phyloP scores from a whole-genome alignment of 202 grass and related monocot genomes.

The Zizania palustris region DNA sequence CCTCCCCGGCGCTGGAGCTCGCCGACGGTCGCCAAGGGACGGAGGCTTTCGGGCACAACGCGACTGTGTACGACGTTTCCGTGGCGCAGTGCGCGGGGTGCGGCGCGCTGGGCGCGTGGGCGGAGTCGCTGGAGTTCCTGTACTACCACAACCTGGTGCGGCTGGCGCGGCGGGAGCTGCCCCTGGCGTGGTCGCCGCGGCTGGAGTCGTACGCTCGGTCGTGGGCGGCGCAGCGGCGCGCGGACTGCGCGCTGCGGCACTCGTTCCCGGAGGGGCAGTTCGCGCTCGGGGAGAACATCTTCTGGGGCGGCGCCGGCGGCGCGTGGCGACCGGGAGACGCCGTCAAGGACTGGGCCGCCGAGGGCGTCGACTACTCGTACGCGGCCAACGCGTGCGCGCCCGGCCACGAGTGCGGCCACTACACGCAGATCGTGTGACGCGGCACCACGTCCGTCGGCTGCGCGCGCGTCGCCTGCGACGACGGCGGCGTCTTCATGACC shows the following conservation, averaged over 20 bases:
- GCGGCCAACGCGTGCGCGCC: conserved; percentile 64
- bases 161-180: conserved; percentile 46
- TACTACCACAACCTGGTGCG: conserved; percentile 68
- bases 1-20: background rate
- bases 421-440: conserved; percentile 86
- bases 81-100: conserved; percentile 47
- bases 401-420: conserved; percentile 66
- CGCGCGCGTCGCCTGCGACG: conserved; percentile 52
- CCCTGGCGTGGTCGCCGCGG: conserved; percentile 59
- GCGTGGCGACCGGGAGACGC: conserved; percentile 53
- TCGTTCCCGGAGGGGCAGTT: conserved; percentile 62
- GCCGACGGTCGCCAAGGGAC: background rate
- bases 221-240: conserved; percentile 55
- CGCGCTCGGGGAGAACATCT: conserved; percentile 85
- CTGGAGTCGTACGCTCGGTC: conserved; percentile 58
- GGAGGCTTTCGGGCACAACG: conserved; percentile 26
- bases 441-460: conserved; percentile 56
- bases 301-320: conserved; percentile 63
- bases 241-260: conserved; percentile 66
- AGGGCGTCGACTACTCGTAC: conserved; percentile 67
- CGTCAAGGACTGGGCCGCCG: conserved; percentile 67
- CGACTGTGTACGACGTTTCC: conserved; percentile 47
- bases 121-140: conserved; percentile 56
- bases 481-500: conserved; percentile 58
- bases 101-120: conserved; percentile 27